These are phyloP conservation scores for Myxozyma monticola DNA, from an alignment of 805 yeast genomes.

Conservation along the genomic window DNA sequence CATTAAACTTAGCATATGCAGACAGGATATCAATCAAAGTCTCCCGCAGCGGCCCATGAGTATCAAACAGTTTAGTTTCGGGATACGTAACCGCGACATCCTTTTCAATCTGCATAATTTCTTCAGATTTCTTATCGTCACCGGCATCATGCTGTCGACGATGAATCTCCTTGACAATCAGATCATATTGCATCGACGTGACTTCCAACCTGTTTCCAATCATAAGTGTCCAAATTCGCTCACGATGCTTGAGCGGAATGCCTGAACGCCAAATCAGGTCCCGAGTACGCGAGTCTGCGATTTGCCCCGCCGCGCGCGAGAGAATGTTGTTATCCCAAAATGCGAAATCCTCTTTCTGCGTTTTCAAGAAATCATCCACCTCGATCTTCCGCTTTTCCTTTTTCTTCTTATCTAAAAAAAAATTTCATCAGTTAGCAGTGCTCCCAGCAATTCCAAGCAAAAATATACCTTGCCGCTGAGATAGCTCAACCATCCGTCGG, in stretches of 20 bases:
- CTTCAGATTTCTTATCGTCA: too few relatives aligned
- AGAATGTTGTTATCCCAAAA: conserved; percentile 47
- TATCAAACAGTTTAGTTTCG: conserved; percentile 43
- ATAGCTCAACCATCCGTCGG: conserved; percentile 43
- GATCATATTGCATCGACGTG: neutral
- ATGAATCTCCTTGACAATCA: neutral
- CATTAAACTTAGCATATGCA: conserved; percentile 37
- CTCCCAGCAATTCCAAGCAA: neutral
- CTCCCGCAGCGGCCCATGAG: conserved; percentile 39
- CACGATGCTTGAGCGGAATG: conserved; percentile 49
- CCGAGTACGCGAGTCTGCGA: conserved; percentile 45
- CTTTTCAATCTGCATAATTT: neutral
- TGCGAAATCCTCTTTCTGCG: conserved; percentile 30
- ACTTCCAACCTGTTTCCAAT: conserved; percentile 10
- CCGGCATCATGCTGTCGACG: too few relatives aligned
- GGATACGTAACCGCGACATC: conserved; percentile 37
- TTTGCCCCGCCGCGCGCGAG: conserved; percentile 34
- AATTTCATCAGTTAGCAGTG: neutral
- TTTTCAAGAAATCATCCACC: conserved; percentile 28
- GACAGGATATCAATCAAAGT: conserved; percentile 41
- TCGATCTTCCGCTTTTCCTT: conserved; percentile 15
- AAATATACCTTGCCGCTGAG: conserved; percentile 19
- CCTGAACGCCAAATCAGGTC: conserved; percentile 63
- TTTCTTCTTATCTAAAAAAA: conserved; percentile 22
- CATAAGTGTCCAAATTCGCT: conserved; percentile 50